Base-by-base conservation (phyloP, 2,329 filamentous ascomycete species). In the Rhynchosporium secalis region DNA sequence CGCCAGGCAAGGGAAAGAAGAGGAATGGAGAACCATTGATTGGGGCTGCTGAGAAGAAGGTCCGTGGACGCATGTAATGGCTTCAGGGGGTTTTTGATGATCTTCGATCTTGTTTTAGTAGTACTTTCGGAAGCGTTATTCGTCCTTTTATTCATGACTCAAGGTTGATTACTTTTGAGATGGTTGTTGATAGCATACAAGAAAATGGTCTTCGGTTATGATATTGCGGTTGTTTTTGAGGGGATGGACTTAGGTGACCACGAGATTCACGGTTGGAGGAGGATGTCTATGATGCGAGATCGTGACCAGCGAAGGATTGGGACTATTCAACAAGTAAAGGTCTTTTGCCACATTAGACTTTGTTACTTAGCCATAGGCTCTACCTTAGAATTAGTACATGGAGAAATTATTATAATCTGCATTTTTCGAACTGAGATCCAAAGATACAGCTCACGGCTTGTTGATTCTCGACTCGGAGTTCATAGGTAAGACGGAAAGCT, bases 21-120 rank as follows among this genome's bases (percentile, higher is more conserved):
- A 78, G 77, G 65, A 71, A 75, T 45, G 79, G 75, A 33, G 77
- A 78, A 28, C 61, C 72, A 26, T 68, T 79, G 33, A 67, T 67
- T 54, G 67, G 71, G 41, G 48, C 46, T 51, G 67, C 69, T 15
- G 58, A n/a, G 55, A 83, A 83, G 73, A 78, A 80, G 63, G 69
- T 59, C 46, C 59, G 59, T 62, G 59, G 56, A 61, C 33, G 26
- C 48, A n/a, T 54, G 26, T 51, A 26, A 56, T 20, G 45, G 45
- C 7, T 52, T 47, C 9, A 47, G 45, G 31, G 29, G 48, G n/a
- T 3, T 56, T 43, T 56, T 58, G 46, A 29, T 58, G 43, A 55
- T 62, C 26, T 52, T 61, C 56, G 46, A 62, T 29, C n/a, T 55
- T 63, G 43, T 59, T 54, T 58, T 56, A 41, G 52, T 60, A 56